phyloP scores from a whole-genome alignment of 306 rosid genomes.

The Vigna hirtella region DNA sequence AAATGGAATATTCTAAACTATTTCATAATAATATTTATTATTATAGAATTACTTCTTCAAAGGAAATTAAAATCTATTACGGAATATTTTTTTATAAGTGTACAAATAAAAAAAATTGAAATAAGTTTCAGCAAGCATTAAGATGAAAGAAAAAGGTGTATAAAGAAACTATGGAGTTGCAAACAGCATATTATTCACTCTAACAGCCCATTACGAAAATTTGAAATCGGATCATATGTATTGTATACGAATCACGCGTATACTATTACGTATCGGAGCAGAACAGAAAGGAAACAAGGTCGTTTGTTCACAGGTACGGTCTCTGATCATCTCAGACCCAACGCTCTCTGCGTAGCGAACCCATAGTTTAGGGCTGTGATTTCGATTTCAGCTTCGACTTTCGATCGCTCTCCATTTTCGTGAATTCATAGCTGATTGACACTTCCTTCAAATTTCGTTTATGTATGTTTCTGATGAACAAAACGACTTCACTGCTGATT shows the following conservation, averaged over 20 bases:
- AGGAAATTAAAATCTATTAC: too few relatives aligned
- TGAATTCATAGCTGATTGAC: conserved; percentile 16
- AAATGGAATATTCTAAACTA: too few relatives aligned
- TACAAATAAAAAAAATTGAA: too few relatives aligned
- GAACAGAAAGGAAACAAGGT: not conserved
- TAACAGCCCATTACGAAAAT: not conserved
- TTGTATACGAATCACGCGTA: conserved; percentile 15
- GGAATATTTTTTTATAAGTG: too few relatives aligned
- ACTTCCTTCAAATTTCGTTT: conserved; percentile 21
- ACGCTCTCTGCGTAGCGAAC: conserved; percentile 30
- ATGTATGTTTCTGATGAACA: conserved; percentile 35
- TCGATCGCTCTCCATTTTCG: conserved; percentile 3
- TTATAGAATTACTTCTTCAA: too few relatives aligned
- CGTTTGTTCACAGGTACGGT: conserved; percentile 7
- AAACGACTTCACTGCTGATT: conserved; percentile 11
- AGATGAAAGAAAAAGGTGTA: too few relatives aligned
- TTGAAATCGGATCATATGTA: conserved; percentile 19
- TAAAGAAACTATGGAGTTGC: too few relatives aligned
- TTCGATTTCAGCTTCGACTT: not conserved
- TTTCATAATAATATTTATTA: too few relatives aligned
- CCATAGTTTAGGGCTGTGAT: not conserved
- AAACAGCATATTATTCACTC: not conserved
- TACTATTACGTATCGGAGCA: conserved; percentile 8
- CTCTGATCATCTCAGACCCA: not conserved
- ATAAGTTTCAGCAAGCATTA: too few relatives aligned